Base-by-base conservation (phyloP, 2,329 filamentous ascomycete genomes). In the Fusarium algeriense region DNA sequence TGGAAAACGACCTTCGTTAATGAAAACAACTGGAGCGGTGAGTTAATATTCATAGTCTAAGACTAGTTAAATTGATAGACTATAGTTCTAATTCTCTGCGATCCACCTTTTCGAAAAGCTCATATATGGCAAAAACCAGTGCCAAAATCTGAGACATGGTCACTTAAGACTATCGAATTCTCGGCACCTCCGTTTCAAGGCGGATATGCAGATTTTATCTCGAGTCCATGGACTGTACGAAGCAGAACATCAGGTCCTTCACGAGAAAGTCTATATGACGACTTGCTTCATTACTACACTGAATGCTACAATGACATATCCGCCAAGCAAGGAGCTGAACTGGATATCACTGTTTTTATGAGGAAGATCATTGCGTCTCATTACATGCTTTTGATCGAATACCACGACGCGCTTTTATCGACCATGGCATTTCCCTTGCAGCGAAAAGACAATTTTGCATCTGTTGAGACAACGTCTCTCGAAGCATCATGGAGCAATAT, bases 251-350 rank as follows among this genome's bases (percentile, higher is more conserved):
- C 48, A 28, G 37, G 49, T 1, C 37, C 52, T 23, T 41, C 34
- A 4, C 26, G 52, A 14, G 32, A 58, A 15, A 38, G 58, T 20
- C 38, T 58, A 10, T 60, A 58, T 12, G 52, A 60, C 20, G 58
- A 58, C 5, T 23, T 58, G 23, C 23, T 45, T 15, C 52, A 60
- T 23, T 60, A 60, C n/a, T 45, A 45, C 32, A 38, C 58, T 11
- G 32, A 58, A 45, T 60, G 32, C 26, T 44, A 58, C 32, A 60
- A 60, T 45, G 58, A 58, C 28, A 60, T 60, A 46, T 58, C 52
- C 12, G 12, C 26, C 0, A 26, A 14, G 23, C 40, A 45, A 32
- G n/a, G 6, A 35, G 19, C 32, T 34, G 40, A n/a, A 15, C 26
- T 58, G 6, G 40, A 59, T 19, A 13, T 59, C 19, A 58, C 40